phyloP scores from a whole-genome alignment of 805 yeast species.

The Nakazawaea anatomiae region DNA sequence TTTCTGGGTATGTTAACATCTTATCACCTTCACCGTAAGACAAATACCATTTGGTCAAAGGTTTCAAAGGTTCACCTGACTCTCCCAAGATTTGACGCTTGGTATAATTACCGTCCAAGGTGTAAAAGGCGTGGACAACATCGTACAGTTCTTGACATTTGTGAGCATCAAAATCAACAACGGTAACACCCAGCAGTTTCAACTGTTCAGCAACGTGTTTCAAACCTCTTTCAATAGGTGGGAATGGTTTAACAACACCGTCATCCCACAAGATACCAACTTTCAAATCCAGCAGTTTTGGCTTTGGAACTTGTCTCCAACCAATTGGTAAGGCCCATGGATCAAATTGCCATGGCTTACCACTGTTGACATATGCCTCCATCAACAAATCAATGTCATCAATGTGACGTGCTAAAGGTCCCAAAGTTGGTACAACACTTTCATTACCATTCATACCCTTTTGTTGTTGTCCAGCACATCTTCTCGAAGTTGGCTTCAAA shows the following conservation, averaged over 20 bases:
- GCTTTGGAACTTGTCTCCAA: slow-evolving; percentile 42
- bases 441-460: slow-evolving; percentile 60
- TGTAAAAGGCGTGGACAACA: slow-evolving; percentile 50
- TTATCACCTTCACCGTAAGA: slow-evolving; percentile 54
- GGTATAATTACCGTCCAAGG: slow-evolving; percentile 61
- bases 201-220: slow-evolving; percentile 48
- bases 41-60: slow-evolving; percentile 58
- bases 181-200: slow-evolving; percentile 50
- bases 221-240: slow-evolving; percentile 57
- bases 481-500: slow-evolving; percentile 54
- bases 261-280: slow-evolving; percentile 62
- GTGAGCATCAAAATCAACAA: slow-evolving; percentile 53
- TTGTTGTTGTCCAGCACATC: slow-evolving; percentile 39
- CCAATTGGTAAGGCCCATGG: slow-evolving; percentile 41
- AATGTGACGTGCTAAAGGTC: slow-evolving; percentile 60
- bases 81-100: slow-evolving; percentile 44
- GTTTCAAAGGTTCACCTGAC: slow-evolving; percentile 66
- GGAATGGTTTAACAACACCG: slow-evolving; percentile 60
- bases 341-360: slow-evolving; percentile 56
- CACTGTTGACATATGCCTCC: slow-evolving; percentile 54
- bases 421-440: slow-evolving; percentile 57
- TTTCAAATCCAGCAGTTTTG: slow-evolving; percentile 38
- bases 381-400: slow-evolving; percentile 68
- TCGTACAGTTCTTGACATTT: slow-evolving; percentile 53
- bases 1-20: slow-evolving; percentile 40